Percentiles rank a stretch among this genome's conserved stretches.
Evolutionary conservation across 2,329 filamentous ascomycete genomes (phyloP).

Genomic region (Trichoderma pleuroti): DNA sequence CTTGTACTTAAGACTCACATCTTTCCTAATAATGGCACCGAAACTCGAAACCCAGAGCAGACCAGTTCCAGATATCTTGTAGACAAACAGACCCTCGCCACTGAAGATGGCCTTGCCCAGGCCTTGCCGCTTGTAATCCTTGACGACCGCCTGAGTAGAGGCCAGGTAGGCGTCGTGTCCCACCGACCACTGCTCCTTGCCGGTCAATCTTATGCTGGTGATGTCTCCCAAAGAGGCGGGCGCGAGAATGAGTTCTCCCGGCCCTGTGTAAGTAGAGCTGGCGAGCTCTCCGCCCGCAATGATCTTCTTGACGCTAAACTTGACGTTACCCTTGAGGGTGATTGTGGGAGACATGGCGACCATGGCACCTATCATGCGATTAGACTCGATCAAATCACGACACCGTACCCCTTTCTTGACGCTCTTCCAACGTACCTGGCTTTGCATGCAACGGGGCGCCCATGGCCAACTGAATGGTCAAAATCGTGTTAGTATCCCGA

Average conservation of each 20-base stretch:
- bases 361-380: slow-evolving; percentile 67
- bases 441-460: slow-evolving; percentile 79
- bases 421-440: slow-evolving; percentile 52
- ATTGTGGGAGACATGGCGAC: slow-evolving; percentile 91
- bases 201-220: slow-evolving; percentile 70
- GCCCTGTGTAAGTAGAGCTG: slow-evolving; percentile 78
- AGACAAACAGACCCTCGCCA: slow-evolving; percentile 87
- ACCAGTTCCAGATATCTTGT: slow-evolving; percentile 77
- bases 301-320: slow-evolving; percentile 91
- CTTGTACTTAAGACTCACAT: slow-evolving; percentile 56
- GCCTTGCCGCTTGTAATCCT: slow-evolving; percentile 82
- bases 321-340: slow-evolving; percentile 75
- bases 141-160: slow-evolving; percentile 79
- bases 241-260: slow-evolving; percentile 83
- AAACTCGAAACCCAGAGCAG: slow-evolving; percentile 90
- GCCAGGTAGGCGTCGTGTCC: slow-evolving; percentile 85
- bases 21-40: slow-evolving; percentile 91
- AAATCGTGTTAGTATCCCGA: slow-evolving; percentile 81
- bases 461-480: slow-evolving; percentile 85
- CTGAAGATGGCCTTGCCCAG: slow-evolving; percentile 89
- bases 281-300: slow-evolving; percentile 75
- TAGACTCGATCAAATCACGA: not conserved
- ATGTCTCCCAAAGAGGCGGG: slow-evolving; percentile 81
- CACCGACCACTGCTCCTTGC: slow-evolving; percentile 74
- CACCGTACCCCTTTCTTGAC: too few species aligned